phyloP scores from a whole-genome alignment of 2,329 filamentous ascomycete species.

The Colletotrichum phormii region DNA sequence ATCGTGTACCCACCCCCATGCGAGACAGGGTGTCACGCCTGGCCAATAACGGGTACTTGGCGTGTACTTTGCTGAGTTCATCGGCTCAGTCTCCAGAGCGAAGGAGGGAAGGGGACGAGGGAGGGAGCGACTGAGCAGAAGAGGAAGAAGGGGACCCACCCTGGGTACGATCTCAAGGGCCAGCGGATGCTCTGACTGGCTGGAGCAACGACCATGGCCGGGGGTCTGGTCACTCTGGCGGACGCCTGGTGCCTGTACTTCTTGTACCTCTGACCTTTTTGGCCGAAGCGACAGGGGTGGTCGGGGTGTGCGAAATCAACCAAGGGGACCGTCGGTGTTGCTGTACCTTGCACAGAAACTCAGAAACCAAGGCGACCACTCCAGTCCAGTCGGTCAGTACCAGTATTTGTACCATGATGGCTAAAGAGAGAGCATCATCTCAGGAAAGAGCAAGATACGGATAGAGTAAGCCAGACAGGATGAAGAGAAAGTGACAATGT shows the following conservation, averaged over 20 bases:
- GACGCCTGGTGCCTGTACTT: slow-evolving; percentile 16
- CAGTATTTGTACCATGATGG: no score
- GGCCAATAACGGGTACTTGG: slow-evolving; percentile 31
- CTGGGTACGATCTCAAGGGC: slow-evolving; percentile 29
- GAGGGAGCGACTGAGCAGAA: slow-evolving; percentile 18
- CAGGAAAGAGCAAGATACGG: background rate
- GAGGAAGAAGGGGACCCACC: slow-evolving; percentile 27
- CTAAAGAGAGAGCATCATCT: background rate
- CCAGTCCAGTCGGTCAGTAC: background rate
- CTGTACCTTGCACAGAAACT: background rate
- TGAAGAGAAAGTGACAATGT: background rate
- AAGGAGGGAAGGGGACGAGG: slow-evolving; percentile 12
- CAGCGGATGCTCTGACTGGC: slow-evolving; percentile 32
- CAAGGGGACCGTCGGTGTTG: slow-evolving; percentile 3
- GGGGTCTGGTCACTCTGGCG: slow-evolving; percentile 17
- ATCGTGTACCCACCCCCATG: slow-evolving; percentile 20
- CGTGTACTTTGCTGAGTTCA: slow-evolving; percentile 35
- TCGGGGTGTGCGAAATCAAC: slow-evolving; percentile 14
- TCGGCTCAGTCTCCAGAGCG: slow-evolving; percentile 31
- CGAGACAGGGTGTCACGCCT: slow-evolving; percentile 31
- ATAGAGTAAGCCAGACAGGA: background rate
- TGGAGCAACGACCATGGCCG: slow-evolving; percentile 6
- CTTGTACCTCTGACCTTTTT: slow-evolving; percentile 26
- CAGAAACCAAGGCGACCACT: slow-evolving; percentile 17
- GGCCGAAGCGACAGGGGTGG: slow-evolving; percentile 18